phyloP scores from a whole-genome alignment of 2,329 filamentous ascomycete genomes.

The Neofusicoccum parvum region DNA sequence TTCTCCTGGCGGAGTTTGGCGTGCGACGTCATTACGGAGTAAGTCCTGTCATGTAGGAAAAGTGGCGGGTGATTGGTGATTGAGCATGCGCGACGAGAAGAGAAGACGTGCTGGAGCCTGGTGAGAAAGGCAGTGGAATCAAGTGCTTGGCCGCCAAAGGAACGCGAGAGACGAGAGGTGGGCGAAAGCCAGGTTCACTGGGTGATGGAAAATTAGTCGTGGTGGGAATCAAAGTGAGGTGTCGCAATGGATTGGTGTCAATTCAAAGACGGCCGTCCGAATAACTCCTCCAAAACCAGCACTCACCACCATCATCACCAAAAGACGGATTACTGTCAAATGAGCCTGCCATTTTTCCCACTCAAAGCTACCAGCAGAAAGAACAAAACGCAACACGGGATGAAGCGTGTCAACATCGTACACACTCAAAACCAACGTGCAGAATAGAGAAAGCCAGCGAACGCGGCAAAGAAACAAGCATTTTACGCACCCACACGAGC shows the following conservation, averaged over 20 bases:
- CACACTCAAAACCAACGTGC: not conserved
- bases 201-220: no score
- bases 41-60: not conserved
- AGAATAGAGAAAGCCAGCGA: no score
- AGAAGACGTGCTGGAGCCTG: no score
- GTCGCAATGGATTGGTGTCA: no score
- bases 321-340: not conserved
- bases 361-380: not conserved
- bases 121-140: not conserved
- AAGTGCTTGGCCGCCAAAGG: no score
- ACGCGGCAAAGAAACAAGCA: no score
- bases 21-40: not conserved
- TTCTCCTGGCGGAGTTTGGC: constrained; percentile 30
- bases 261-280: not conserved
- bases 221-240: no score
- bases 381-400: not conserved
- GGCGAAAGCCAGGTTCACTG: no score
- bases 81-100: no score
- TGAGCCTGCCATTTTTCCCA: not conserved
- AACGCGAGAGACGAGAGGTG: no score
- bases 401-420: not conserved
- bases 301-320: no score
- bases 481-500: no score
- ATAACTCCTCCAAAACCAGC: not conserved
- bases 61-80: not conserved